phyloP scores from a whole-genome alignment of 2,329 filamentous ascomycete genomes.

The Plenodomus tracheiphilus region DNA sequence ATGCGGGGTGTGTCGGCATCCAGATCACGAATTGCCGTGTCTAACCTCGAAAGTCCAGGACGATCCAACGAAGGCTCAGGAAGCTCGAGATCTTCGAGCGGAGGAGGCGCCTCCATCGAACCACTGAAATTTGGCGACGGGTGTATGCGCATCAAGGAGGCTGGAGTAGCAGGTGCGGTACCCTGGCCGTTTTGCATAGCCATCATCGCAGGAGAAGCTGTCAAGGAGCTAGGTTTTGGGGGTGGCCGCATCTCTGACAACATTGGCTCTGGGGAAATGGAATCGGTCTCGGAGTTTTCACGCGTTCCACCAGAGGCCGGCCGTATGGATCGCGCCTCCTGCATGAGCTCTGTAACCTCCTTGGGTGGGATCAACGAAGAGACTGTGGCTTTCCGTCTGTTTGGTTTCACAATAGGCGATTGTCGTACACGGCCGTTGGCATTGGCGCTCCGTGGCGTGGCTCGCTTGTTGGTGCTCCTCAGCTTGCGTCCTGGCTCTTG shows the following conservation, averaged over 20 bases:
- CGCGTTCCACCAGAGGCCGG: constrained; percentile 32
- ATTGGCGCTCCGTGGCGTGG: constrained; percentile 50
- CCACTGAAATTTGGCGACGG: constrained; percentile 40
- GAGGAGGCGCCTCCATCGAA: constrained; percentile 27
- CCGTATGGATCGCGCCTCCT: constrained; percentile 38
- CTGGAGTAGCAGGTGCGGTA: constrained; percentile 68
- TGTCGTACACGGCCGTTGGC: constrained; percentile 61
- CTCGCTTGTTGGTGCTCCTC: constrained; percentile 52
- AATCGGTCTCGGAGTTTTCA: constrained; percentile 51
- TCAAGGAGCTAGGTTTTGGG: constrained; percentile 66
- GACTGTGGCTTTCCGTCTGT: constrained; percentile 51
- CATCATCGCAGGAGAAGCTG: constrained; percentile 68
- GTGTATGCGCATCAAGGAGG: constrained; percentile 73
- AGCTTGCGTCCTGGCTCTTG: constrained; percentile 50
- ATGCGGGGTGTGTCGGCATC: constrained; percentile 61
- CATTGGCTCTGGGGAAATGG: constrained; percentile 54
- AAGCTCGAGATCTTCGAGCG: constrained; percentile 66
- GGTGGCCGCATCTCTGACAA: constrained; percentile 61
- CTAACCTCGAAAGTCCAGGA: constrained; percentile 54
- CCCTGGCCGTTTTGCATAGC: constrained; percentile 46
- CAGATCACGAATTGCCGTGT: constrained; percentile 54
- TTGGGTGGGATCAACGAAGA: constrained; percentile 51
- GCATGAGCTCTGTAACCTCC: constrained; percentile 48
- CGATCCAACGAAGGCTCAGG: constrained; percentile 66
- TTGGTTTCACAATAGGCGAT: constrained; percentile 72